Evolutionary conservation across 2,329 filamentous ascomycete species (phyloP), one percentile per base, ranked within the genome.

Genomic region (Apiospora saccharicola): DNA sequence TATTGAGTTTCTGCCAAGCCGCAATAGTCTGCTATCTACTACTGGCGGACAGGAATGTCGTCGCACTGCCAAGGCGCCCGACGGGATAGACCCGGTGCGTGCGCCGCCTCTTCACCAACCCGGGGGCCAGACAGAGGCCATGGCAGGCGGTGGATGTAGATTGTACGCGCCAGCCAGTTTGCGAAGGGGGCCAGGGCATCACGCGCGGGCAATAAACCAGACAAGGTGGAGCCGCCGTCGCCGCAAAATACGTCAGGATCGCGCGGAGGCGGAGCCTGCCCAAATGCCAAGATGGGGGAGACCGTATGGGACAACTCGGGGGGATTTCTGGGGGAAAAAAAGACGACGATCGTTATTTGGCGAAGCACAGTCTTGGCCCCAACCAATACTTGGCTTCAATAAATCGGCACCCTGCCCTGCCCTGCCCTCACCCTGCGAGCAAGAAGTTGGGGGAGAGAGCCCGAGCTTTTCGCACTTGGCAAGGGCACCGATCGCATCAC

Each of bases 1-100:
- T n/a, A 64, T 64, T 64, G 57, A 64, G 57, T 64, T 64, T 64
- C 22, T n/a, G 57, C 57, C 34, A 64, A 64, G 57, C 22, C 57
- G 8, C 57, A 37, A 64, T 64, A 41, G 22, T n/a, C 57, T 64
- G 30, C 30, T 34, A 10, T 22, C 8, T n/a, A 37, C 13, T 30
- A 37, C 34, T n/a, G 30, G 57, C 57, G 57, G 57, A 41, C 34
- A 41, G 57, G 57, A 64, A 64, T 64, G 57, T 64, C 57, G 57
- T 24, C 19, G 34, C 10, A 64, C 57, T 13, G 57, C 57, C 57
- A 64, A 64, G 57, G 19, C 57, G 30, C 57, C 57, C 16, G 12
- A 41, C 57, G 19, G 57, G 57, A 64, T 64, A 37, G 57, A n/a
- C 57, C 41, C 57, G 22, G 57, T 64, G 57, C 57, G 30, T 64